Conservation (phyloP, 2,329 filamentous ascomycete species). For the Cladorrhinum sp. region DNA sequence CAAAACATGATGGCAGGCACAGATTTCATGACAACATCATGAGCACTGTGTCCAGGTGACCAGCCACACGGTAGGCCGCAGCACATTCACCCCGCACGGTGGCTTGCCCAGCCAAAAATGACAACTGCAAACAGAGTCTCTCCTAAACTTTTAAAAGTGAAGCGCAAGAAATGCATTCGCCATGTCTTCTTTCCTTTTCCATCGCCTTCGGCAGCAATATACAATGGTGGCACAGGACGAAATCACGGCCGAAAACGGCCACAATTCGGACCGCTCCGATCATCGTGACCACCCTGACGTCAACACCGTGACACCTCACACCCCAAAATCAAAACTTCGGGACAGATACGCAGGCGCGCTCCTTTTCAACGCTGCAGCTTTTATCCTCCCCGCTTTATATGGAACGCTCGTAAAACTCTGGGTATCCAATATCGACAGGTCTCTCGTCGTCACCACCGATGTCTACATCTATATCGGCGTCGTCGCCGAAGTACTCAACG, state of each 20-base stretch:
- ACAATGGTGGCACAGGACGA: conserved; percentile 13
- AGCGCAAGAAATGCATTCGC: too few species aligned
- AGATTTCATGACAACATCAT: too few species aligned
- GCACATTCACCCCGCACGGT: too few species aligned
- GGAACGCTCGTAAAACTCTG: conserved; percentile 66
- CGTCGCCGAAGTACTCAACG: conserved; percentile 66
- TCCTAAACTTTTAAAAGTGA: too few species aligned
- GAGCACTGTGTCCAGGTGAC: too few species aligned
- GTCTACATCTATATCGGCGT: conserved; percentile 67
- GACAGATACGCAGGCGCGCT: conserved; percentile 3
- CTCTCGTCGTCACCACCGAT: conserved; percentile 61
- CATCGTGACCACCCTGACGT: conserved; percentile 2
- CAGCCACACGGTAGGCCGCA: too few species aligned
- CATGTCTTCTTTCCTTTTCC: neutral
- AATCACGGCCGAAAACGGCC: too few species aligned
- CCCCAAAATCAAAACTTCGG: neutral
- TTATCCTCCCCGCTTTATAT: conserved; percentile 51
- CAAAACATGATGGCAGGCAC: too few species aligned
- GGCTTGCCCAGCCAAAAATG: too few species aligned
- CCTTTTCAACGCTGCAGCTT: conserved; percentile 13
- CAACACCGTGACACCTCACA: neutral
- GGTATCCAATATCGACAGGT: conserved; percentile 65
- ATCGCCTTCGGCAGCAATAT: neutral
- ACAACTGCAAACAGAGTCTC: too few species aligned
- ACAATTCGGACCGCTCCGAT: too few species aligned